These are phyloP conservation scores for Diplodia seriata DNA, from an alignment of 2,329 filamentous ascomycete species.

Conservation along the genomic window DNA sequence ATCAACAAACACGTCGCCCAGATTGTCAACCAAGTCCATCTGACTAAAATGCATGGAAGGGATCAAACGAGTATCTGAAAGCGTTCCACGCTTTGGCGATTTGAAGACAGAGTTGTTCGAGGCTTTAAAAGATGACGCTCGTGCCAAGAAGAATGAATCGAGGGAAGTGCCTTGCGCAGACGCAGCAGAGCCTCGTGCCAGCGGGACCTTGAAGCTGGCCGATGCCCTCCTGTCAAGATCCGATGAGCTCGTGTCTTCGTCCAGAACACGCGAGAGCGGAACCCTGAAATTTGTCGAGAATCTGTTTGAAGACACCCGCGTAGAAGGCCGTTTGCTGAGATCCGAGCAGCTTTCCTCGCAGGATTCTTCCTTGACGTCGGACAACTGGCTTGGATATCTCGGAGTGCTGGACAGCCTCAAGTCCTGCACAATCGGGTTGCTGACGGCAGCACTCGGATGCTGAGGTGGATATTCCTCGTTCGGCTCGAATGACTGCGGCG, in stretches of 20 bases:
- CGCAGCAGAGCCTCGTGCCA: not conserved
- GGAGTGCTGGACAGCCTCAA: slow-evolving; percentile 42
- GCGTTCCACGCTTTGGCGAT: slow-evolving; percentile 13
- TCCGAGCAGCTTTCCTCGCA: slow-evolving; percentile 48
- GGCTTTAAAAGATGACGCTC: slow-evolving; percentile 14
- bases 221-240: slow-evolving; percentile 14
- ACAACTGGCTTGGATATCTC: slow-evolving; percentile 49
- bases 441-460: slow-evolving; percentile 2
- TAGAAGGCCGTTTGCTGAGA: slow-evolving; percentile 29
- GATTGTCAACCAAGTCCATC: slow-evolving; percentile 54
- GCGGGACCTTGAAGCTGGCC: slow-evolving; percentile 38
- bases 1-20: slow-evolving; percentile 53
- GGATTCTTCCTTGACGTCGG: slow-evolving; percentile 57
- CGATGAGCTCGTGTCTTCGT: slow-evolving; percentile 15
- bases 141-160: slow-evolving; percentile 16
- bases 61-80: slow-evolving; percentile 47
- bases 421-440: slow-evolving; percentile 39
- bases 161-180: slow-evolving; percentile 17
- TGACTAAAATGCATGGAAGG: slow-evolving; percentile 58
- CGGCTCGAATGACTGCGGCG: slow-evolving; percentile 12
- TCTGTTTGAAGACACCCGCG: slow-evolving; percentile 48
- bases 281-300: slow-evolving; percentile 40
- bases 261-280: slow-evolving; percentile 31
- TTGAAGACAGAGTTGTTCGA: slow-evolving; percentile 22
- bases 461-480: slow-evolving; percentile 23